Evolutionary conservation across 2,329 filamentous ascomycete species (phyloP).

Genomic region (Colletotrichum orchidophilum): DNA sequence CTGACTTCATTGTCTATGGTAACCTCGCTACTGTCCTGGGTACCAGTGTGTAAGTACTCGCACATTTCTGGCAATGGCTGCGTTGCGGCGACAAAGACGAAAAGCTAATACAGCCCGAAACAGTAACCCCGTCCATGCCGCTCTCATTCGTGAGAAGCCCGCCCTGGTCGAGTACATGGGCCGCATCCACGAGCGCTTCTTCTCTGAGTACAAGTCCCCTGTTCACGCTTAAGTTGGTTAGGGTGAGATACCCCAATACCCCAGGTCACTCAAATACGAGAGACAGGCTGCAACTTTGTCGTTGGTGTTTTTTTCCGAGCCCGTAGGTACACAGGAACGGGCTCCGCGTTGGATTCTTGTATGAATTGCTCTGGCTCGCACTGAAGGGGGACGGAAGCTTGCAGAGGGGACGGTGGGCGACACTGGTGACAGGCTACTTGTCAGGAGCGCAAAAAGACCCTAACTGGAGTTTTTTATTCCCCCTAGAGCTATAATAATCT

Average conservation of each 20-base stretch:
- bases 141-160: slow-evolving; percentile 31
- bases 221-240: slow-evolving; percentile 26
- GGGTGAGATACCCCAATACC: slow-evolving; percentile 30
- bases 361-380: background rate
- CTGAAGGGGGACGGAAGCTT: slow-evolving; percentile 11
- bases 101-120: background rate
- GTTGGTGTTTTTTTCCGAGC: background rate
- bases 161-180: slow-evolving; percentile 31
- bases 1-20: slow-evolving; percentile 34
- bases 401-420: background rate
- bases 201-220: slow-evolving; percentile 30
- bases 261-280: slow-evolving; percentile 1
- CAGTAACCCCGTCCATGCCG: slow-evolving; percentile 31
- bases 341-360: slow-evolving; percentile 7
- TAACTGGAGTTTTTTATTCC: slow-evolving; percentile 23
- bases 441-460: slow-evolving; percentile 15
- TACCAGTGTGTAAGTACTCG: slow-evolving; percentile 28
- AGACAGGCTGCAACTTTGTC: background rate
- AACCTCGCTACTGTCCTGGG: slow-evolving; percentile 30
- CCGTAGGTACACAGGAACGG: slow-evolving; percentile 13
- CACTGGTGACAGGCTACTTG: background rate
- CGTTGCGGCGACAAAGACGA: background rate
- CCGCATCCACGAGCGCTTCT: slow-evolving; percentile 32
- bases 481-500: slow-evolving; percentile 22
- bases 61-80: background rate